Evolutionary conservation across 2,329 filamentous ascomycete genomes (phyloP).

Genomic region (Paramyrothecium sp.): DNA sequence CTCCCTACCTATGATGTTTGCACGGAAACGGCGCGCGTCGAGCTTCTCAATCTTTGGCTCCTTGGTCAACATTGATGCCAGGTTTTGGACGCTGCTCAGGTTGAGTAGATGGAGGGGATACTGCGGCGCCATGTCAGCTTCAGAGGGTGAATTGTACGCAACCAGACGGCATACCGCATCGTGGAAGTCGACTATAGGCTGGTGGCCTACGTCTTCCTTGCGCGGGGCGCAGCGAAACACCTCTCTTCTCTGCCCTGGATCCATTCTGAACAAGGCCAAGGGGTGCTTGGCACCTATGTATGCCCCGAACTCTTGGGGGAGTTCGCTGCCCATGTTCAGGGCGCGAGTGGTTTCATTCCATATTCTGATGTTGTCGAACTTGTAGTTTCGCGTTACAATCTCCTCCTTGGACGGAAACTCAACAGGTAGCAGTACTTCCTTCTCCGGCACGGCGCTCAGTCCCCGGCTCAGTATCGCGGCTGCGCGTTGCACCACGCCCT

Average conservation of each 20-base stretch:
- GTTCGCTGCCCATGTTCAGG: slow-evolving; percentile 56
- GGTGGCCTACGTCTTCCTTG: slow-evolving; percentile 58
- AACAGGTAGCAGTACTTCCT: slow-evolving; percentile 66
- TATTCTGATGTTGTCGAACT: slow-evolving; percentile 59
- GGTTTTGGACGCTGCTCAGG: slow-evolving; percentile 60
- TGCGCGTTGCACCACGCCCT: slow-evolving; percentile 41
- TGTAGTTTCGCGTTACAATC: slow-evolving; percentile 58
- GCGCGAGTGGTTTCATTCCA: slow-evolving; percentile 59
- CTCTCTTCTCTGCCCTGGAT: slow-evolving; percentile 54
- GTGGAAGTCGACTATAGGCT: slow-evolving; percentile 66
- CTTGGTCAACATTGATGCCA: slow-evolving; percentile 55
- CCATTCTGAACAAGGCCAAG: slow-evolving; percentile 67
- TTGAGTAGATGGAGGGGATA: slow-evolving; percentile 71
- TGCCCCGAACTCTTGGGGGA: slow-evolving; percentile 60
- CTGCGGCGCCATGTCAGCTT: slow-evolving; percentile 28
- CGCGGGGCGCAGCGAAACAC: slow-evolving; percentile 61
- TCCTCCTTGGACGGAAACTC: slow-evolving; percentile 57
- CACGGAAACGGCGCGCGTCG: slow-evolving; percentile 63
- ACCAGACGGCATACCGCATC: slow-evolving; percentile 56
- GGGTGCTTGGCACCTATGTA: slow-evolving; percentile 67
- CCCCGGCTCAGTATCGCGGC: slow-evolving; percentile 52
- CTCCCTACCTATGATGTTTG: slow-evolving; percentile 65
- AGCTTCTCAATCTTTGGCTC: slow-evolving; percentile 48
- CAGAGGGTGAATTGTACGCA: not conserved
- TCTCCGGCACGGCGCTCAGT: slow-evolving; percentile 51